Conservation (phyloP, 768 basidiomycete species). For the Candolleomyces eurysporus region DNA sequence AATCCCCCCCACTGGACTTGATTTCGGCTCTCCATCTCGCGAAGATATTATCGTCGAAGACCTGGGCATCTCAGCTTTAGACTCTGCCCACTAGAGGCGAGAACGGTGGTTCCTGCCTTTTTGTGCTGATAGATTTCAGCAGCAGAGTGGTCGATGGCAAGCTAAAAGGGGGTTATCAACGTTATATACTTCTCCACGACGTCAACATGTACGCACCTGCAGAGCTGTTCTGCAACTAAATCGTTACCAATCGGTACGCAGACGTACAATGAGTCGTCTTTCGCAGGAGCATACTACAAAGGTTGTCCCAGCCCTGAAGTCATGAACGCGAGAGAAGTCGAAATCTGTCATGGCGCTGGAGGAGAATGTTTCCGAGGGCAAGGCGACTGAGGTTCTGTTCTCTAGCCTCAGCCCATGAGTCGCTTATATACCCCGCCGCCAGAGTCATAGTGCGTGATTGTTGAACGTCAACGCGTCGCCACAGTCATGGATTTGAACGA, state of each 20-base stretch:
- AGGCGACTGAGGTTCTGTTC: too few species aligned
- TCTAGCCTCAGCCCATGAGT: too few species aligned
- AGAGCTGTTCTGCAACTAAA: background rate
- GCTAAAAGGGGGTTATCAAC: background rate
- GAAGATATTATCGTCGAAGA: slow-evolving; percentile 14
- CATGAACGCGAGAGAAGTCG: background rate
- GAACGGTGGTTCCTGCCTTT: slow-evolving; percentile 19
- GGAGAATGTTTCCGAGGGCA: background rate
- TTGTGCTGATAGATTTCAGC: slow-evolving; percentile 33
- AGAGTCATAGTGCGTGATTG: too few species aligned
- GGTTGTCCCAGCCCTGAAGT: background rate
- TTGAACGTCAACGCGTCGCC: too few species aligned
- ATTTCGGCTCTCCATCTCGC: slow-evolving; percentile 16
- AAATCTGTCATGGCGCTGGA: background rate
- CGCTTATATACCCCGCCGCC: too few species aligned
- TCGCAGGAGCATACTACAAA: background rate
- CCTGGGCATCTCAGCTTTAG: background rate
- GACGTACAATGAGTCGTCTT: background rate
- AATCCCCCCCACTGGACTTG: slow-evolving; percentile 1
- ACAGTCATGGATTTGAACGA: too few species aligned
- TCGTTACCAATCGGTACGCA: background rate
- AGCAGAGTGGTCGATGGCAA: slow-evolving; percentile 22
- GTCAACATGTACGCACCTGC: background rate
- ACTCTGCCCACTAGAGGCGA: too few species aligned
- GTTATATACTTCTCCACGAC: background rate